Base-by-base conservation (phyloP, 495 filamentous ascomycete genomes). In the Hypoxylon subgilvum region DNA sequence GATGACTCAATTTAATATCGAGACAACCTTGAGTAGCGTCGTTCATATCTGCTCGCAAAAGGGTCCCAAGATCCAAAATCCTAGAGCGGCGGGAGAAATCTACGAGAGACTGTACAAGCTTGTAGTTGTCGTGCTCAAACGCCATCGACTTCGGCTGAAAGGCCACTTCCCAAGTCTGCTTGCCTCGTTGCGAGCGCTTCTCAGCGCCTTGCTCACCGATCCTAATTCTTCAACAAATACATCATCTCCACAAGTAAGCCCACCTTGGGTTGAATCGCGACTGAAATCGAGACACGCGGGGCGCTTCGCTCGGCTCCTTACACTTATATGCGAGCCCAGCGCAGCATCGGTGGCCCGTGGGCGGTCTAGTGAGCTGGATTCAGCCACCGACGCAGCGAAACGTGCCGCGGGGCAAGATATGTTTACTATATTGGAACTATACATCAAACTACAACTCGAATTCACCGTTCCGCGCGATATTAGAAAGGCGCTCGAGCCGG, bases 271-370 rank as follows among this genome's bases (percentile, higher is more conserved):
- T 1, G 35, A 60, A 13, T 41, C 48, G 50, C 76, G 54, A 40
- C 49, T 72, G 23, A 47, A 73, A 8, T 73, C 81, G 25, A 68
- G 70, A 1, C 81, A 91, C 50, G 87, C 87, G 3, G 73, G 78
- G 32, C 76, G 79, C 21, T 91, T 86, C 69, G 77, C 88, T 5
- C 84, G 90, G 4, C 79, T 95, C 19, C 75, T 96, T 23, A 88
- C 85, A 4, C 79, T 88, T 2, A 81, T 96, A 46, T 91, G 88
- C 69, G 87, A 92, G 47, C 92, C 92, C 10, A 88, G 86, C 10
- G 82, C 83, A 12, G 91, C 86, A 0, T 87, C 88, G 3, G 86
- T 91, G 1, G 75, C 85, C 4, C 76, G 80, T 10, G 70, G 76
- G n/a, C 53, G 66, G 19, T 79, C 69, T 34, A 70, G 62, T 43